Evolutionary conservation across 331 rosid genomes (phyloP).

Genomic region (Acacia pycnantha): DNA sequence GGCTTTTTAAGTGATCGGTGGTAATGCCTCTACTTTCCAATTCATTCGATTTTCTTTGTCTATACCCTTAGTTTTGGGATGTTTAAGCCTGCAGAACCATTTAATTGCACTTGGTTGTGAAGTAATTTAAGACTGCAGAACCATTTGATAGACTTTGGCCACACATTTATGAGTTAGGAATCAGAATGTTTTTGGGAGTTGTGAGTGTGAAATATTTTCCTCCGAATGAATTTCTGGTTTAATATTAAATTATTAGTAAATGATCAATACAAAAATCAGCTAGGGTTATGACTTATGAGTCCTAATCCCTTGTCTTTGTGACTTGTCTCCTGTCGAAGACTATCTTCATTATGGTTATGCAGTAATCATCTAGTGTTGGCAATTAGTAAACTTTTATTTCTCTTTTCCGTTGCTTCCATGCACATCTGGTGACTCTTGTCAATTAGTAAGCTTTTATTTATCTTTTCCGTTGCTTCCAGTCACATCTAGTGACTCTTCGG

Average conservation of each 20-base stretch:
- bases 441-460: background rate
- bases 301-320: background rate
- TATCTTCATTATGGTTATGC: background rate
- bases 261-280: background rate
- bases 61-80: background rate
- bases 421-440: background rate
- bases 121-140: background rate
- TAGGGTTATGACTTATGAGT: background rate
- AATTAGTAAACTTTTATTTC: background rate
- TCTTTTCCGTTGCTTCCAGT: background rate
- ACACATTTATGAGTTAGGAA: background rate
- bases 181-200: background rate
- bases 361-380: background rate
- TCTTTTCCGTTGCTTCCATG: background rate
- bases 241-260: background rate
- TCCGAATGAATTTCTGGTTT: background rate
- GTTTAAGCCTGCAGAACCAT: background rate
- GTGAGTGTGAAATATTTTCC: background rate
- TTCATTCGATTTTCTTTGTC: background rate
- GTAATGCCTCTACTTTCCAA: background rate
- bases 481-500: background rate
- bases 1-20: background rate
- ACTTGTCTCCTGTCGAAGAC: background rate
- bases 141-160: background rate
- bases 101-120: background rate